These are phyloP conservation scores for Fusarium begoniae DNA, from an alignment of 2,329 filamentous ascomycete species.

Conservation along the genomic window DNA sequence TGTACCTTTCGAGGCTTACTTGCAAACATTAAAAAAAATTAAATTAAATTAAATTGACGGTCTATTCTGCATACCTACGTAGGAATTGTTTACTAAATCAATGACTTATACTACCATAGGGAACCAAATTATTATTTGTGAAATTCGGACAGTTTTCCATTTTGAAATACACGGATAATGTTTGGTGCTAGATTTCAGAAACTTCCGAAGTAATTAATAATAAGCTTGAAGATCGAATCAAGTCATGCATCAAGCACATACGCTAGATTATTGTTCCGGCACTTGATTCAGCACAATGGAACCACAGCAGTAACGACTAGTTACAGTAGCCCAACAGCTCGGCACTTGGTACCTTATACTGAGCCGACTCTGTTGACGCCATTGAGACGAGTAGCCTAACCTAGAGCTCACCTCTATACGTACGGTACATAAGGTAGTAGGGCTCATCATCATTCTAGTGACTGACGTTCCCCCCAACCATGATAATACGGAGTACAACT, in stretches of 20 bases:
- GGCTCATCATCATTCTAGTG: neutral
- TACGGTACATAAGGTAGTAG: neutral
- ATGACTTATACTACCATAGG: neutral
- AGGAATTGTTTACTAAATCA: neutral
- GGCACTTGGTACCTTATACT: neutral
- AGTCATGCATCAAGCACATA: neutral
- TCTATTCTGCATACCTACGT: neutral
- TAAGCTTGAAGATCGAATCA: neutral
- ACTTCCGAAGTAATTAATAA: neutral
- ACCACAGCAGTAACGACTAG: neutral
- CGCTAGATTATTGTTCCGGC: constrained; percentile 24
- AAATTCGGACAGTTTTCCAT: neutral
- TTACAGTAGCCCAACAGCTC: neutral
- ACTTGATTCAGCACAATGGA: neutral
- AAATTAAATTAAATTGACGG: neutral
- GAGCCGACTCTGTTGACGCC: neutral
- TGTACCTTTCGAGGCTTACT: no score
- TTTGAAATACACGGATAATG: neutral
- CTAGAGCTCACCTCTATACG: neutral
- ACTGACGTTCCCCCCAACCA: neutral
- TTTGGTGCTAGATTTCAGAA: neutral
- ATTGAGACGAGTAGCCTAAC: neutral
- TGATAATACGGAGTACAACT: no score
- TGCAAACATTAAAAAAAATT: no score
- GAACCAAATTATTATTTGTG: neutral